Evolutionary conservation across 148 eudicot species (phyloP).

Genomic region (Rhododendron henanense): DNA sequence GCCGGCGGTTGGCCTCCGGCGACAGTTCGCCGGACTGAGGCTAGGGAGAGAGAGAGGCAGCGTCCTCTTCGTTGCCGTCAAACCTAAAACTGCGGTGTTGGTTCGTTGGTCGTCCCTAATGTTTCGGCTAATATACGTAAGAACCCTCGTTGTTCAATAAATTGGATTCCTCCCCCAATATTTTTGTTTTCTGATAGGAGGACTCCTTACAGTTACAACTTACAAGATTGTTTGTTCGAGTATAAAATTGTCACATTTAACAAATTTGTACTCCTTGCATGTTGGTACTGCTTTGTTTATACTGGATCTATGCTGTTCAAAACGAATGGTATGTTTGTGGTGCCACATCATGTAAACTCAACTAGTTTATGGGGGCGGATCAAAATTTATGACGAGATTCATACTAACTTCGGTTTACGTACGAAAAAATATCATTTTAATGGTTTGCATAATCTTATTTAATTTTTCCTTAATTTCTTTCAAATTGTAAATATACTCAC

Average conservation of each 20-base stretch:
- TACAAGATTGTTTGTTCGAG: neutral
- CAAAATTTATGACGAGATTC: neutral
- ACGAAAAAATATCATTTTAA: neutral
- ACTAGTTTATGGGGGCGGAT: too few species aligned
- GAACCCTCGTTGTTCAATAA: neutral
- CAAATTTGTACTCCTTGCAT: neutral
- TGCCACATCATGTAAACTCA: neutral
- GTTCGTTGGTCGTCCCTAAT: neutral
- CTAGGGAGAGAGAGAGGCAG: neutral
- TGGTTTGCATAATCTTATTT: neutral
- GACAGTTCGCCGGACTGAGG: too few species aligned
- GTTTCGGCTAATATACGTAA: neutral
- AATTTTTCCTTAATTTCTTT: neutral
- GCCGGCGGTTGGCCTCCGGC: too few species aligned
- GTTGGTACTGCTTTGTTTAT: too few species aligned
- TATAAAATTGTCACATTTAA: neutral
- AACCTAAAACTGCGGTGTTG: neutral
- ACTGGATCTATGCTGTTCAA: neutral
- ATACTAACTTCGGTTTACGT: neutral
- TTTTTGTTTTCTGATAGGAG: neutral
- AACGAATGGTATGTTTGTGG: too few species aligned
- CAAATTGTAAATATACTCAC: neutral
- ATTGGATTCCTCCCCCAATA: neutral
- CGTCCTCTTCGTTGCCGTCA: neutral
- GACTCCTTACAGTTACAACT: too few species aligned